Evolutionary conservation across 2,329 filamentous ascomycete genomes (phyloP).

Genomic region (Fusarium circinatum): DNA sequence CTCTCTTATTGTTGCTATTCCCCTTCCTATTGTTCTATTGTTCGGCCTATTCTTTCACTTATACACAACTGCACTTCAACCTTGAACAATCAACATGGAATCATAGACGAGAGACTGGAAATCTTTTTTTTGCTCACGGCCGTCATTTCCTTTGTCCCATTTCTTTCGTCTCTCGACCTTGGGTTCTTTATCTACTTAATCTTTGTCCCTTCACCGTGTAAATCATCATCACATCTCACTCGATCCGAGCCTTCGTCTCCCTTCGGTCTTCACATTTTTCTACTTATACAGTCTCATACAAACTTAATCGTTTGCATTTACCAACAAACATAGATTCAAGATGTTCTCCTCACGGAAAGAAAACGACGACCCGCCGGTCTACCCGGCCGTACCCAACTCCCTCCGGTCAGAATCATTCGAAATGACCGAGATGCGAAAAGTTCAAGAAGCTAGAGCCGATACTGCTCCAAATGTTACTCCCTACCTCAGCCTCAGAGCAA

Average conservation of each 20-base stretch:
- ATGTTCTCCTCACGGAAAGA: constrained; percentile 52
- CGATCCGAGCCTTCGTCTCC: constrained; percentile 3
- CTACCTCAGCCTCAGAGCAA: constrained; percentile 88
- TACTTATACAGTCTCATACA: constrained; percentile 12
- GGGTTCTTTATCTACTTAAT: constrained; percentile 28
- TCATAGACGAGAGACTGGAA: constrained; percentile 42
- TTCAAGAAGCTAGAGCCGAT: constrained; percentile 54
- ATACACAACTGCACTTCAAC: constrained; percentile 23
- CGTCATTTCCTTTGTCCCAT: constrained; percentile 33
- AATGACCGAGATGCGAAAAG: constrained; percentile 47
- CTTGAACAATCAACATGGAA: constrained; percentile 37
- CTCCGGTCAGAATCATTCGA: constrained; percentile 52
- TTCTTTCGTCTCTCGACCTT: constrained; percentile 24
- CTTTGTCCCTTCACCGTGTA: constrained; percentile 24
- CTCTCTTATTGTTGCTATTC: constrained; percentile 43
- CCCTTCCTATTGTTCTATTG: constrained; percentile 32
- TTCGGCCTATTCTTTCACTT: constrained; percentile 18
- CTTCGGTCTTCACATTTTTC: constrained; percentile 12
- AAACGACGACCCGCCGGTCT: constrained; percentile 45
- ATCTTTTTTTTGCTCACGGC: constrained; percentile 22
- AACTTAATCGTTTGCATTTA: constrained; percentile 31
- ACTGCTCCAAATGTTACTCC: constrained; percentile 81
- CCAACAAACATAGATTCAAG: constrained; percentile 47
- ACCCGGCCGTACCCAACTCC: constrained; percentile 52
- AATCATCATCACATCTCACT: constrained; percentile 12